Base-by-base conservation (phyloP, 495 filamentous ascomycete genomes). In the Daldinia caldariorum region DNA sequence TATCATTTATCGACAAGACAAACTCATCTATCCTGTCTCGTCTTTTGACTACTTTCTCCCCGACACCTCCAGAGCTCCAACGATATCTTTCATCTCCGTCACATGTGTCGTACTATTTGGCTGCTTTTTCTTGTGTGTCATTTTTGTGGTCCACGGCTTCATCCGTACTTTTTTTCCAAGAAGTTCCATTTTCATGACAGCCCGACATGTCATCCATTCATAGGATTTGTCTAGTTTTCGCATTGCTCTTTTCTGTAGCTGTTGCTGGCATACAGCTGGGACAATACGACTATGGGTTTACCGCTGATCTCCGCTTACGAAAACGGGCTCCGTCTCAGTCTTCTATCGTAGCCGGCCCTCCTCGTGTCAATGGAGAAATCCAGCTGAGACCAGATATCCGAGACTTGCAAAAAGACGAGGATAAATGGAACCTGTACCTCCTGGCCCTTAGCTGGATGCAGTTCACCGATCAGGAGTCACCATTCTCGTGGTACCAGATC, bases 401-500 rank as follows among this genome's bases (percentile, higher is more conserved):
- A 35, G 75, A 89, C 43, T 69, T 90, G 20, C 79, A 90, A 73
- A 77, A 86, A 57, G 81, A 89, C 65, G 41, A 75, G 4, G 86
- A 88, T 56, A 76, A 82, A 64, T 89, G 85, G 86, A 89, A 83
- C 58, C 72, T 89, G 56, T 90, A 85, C 74, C 73, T 89, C 26
- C 79, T 89, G 18, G 88, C 81, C 6, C 74, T 89, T 37, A 79
- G 78, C 57, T 78, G 80, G 72, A 79, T 89, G 76, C 87, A 89
- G 75, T 80, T 77, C 56, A 83, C 81, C 20, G 74, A 84, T 50
- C 86, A 89, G 75, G 72, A 77, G 10, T 78, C 83, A 26, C 80
- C 77, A n/a, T 78, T 85, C 32, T 87, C 84, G 65, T 90, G 83
- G 78, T 91, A 89, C 78, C 84, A 88, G 67, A 82, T 91, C 58